A percentile compares a stretch with the other conserved stretches of the same genome.
These are phyloP conservation scores for Ophiostoma sp. DNA, from an alignment of 2,329 filamentous ascomycete genomes.

Conservation along the genomic window DNA sequence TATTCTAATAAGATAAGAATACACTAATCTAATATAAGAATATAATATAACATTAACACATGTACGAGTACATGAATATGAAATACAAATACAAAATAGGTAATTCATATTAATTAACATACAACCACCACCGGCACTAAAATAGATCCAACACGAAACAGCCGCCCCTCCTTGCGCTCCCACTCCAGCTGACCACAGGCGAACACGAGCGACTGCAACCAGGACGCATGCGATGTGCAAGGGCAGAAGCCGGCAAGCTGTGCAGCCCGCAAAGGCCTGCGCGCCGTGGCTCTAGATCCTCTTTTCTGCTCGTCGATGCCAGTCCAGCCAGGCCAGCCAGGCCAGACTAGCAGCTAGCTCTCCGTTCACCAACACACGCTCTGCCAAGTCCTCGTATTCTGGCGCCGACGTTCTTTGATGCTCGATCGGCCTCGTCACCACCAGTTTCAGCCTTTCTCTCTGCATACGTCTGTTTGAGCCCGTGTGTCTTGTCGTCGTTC, in stretches of 20 bases:
- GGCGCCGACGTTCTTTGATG: neutral
- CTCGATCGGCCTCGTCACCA: constrained; percentile 1
- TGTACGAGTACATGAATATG: too few species aligned
- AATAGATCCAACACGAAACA: constrained; percentile 7
- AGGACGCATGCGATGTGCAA: constrained; percentile 4
- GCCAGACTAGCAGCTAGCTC: neutral
- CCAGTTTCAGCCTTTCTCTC: constrained; percentile 1
- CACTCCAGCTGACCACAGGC: constrained; percentile 7
- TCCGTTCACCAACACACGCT: neutral
- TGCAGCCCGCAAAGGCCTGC: neutral
- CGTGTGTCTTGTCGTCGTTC: neutral
- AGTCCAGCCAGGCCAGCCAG: neutral
- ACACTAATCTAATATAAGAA: too few species aligned
- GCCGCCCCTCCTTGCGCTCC: neutral
- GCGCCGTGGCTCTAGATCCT: neutral
- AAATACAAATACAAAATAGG: too few species aligned
- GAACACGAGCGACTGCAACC: constrained; percentile 13
- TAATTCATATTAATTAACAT: too few species aligned
- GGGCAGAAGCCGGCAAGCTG: neutral
- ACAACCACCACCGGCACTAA: neutral
- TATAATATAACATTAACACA: too few species aligned
- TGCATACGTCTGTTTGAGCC: neutral
- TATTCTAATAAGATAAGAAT: too few species aligned
- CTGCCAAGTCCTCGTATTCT: constrained; percentile 4
- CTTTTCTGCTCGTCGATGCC: neutral